Conservation (phyloP, 805 yeast species). For the Saccharomyces paradoxus region DNA sequence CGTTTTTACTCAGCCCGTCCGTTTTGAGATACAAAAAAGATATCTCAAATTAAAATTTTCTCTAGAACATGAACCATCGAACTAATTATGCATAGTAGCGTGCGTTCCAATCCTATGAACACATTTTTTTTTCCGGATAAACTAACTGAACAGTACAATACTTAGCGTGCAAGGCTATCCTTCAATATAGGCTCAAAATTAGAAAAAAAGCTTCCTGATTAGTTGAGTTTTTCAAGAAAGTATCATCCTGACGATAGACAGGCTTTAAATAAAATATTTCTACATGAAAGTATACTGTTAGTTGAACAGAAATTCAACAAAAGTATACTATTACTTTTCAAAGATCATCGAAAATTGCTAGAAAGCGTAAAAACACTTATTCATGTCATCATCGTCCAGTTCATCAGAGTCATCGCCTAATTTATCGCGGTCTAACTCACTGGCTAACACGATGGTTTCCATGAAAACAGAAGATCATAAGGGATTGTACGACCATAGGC, state of each 20-base stretch:
- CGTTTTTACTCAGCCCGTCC: background rate
- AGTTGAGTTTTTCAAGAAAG: background rate
- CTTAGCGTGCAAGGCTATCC: background rate
- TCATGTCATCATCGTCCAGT: background rate
- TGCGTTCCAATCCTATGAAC: background rate
- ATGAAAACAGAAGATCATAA: constrained; percentile 33
- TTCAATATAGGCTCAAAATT: background rate
- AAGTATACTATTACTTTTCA: background rate
- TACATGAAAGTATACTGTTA: background rate
- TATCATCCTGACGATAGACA: background rate
- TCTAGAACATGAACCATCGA: background rate
- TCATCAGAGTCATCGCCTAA: constrained; percentile 2
- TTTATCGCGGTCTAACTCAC: constrained; percentile 20
- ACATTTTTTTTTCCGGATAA: background rate
- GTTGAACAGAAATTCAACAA: background rate
- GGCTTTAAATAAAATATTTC: background rate
- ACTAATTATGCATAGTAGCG: background rate
- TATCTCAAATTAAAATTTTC: background rate
- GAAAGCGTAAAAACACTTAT: background rate
- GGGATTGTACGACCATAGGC: constrained; percentile 41
- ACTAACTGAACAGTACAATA: background rate
- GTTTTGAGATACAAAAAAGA: background rate
- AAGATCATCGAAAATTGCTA: background rate
- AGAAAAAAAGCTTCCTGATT: background rate
- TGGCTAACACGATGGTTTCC: constrained; percentile 28